These are phyloP conservation scores for Trichoderma koningii DNA, from an alignment of 2,329 filamentous ascomycete genomes.

Conservation along the genomic window DNA sequence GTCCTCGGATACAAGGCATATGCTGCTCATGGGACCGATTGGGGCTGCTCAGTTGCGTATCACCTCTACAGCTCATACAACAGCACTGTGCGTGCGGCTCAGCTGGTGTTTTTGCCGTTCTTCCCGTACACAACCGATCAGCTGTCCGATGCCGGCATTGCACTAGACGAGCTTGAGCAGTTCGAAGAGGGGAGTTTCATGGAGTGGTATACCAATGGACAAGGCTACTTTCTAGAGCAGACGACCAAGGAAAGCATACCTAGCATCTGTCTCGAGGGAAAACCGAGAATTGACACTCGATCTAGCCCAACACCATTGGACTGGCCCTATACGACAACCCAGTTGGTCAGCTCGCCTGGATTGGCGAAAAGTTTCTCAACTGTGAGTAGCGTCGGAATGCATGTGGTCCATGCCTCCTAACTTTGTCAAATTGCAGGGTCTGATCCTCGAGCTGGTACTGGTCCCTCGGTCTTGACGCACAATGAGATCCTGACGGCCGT, in stretches of 20 bases:
- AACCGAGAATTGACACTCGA: background rate
- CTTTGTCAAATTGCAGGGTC: conserved; percentile 4
- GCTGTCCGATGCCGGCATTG: conserved; percentile 24
- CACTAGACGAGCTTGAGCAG: conserved; percentile 22
- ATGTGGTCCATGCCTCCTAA: conserved; percentile 1
- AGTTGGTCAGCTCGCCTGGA: conserved; percentile 46
- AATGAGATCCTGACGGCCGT: conserved; percentile 31
- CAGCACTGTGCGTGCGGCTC: conserved; percentile 26
- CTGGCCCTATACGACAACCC: conserved; percentile 47
- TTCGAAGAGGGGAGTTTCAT: conserved; percentile 11
- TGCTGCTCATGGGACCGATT: conserved; percentile 31
- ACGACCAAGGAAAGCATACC: conserved; percentile 25
- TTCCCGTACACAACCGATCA: conserved; percentile 17
- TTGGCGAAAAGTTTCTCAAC: conserved; percentile 44
- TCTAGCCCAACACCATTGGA: conserved; percentile 45
- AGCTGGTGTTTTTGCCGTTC: conserved; percentile 30
- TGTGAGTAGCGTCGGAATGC: conserved; percentile 16
- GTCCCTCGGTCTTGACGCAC: conserved; percentile 30
- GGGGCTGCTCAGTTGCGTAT: conserved; percentile 27
- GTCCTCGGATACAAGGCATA: conserved; percentile 42
- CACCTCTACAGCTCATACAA: conserved; percentile 28
- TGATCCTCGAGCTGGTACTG: conserved; percentile 28
- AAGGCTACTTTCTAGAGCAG: conserved; percentile 29
- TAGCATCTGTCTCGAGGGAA: background rate
- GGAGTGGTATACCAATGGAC: conserved; percentile 19